Base-by-base conservation (phyloP, 2,329 filamentous ascomycete genomes). In the Cercospora sp. region DNA sequence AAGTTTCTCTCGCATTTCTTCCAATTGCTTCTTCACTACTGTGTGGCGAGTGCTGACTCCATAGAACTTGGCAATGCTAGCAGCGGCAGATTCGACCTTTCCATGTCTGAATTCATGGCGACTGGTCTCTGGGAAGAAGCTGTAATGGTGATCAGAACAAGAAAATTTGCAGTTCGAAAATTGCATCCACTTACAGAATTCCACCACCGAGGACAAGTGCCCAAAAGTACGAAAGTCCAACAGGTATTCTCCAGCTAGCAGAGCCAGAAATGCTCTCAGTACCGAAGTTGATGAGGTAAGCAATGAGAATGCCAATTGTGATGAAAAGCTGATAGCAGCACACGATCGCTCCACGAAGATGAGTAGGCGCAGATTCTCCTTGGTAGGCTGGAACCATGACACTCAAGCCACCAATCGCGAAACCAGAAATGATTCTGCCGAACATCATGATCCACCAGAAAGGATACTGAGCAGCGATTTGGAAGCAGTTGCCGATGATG, bases 271-370 rank as follows among this genome's bases (percentile, higher is more conserved):
- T 80, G 2, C 75, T 78, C 70, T 86, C 80, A 7, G 88, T 90
- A 5, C 87, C 87, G 73, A 81, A 90, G 76, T 90, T 88, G 76
- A 83, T 80, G 73, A 80, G 78, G 67, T 80, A 79, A n/a, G 82
- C 81, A 39, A 80, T 74, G 48, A 81, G 87, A 75, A 91, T 90
- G 62, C 89, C 89, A 26, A 90, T 81, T 0, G 88, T 90, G 75
- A 91, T 88, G 75, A 90, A 86, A 3, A 91, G 83, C 80, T 91
- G 89, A 77, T 90, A 91, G 61, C 84, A 86, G 2, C 86, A 84
- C 26, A 90, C 84, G 28, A 90, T 81, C 5, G 87, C 82, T 73
- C 87, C 87, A 71, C 89, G 86, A 59, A 91, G 85, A 66, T 87
- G 84, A 65, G 87, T 84, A 0, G 89, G 89, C 3, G 86, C 85